Base-by-base conservation (phyloP, 2,329 filamentous ascomycete species). In the Dryadomyces quercivorus region DNA sequence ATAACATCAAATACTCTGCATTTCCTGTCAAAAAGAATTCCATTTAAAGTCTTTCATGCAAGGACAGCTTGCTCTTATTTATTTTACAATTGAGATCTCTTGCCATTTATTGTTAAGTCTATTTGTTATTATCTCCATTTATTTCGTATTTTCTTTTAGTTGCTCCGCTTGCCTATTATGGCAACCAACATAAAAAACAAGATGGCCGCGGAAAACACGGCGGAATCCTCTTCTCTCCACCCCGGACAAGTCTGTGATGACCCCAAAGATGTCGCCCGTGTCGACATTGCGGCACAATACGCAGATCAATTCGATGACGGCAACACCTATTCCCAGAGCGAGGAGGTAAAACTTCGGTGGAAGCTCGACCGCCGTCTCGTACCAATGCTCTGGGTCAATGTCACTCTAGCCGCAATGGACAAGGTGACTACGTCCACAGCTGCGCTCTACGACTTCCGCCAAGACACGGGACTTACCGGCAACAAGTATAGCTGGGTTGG, bases 331-430 rank as follows among this genome's bases (percentile, higher is more conserved):
- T 61, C 62, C 1, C 43, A 47, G 1, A 56, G 60, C 43, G 65
- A 60, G 31, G 61, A 61, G 47, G 50, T 34, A 18, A 51, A 58
- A 21, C 60, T 72, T 34, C 59, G 69, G 44, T 70, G 70, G 64
- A 72, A 72, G 60, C 60, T 72, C n/a, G 70, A 73, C 59, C 51
- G 67, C 15, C 64, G 67, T 26, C 62, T 72, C 8, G 64, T 73
- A 8, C 70, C 70, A 0, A 63, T 70, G 26, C 62, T 72, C 9
- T 69, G 66, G 64, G 63, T 64, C 55, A 65, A 64, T 51, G 58
- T 63, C 3, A 63, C 61, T 2, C 50, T 63, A 1, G 60, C 56
- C 5, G 64, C 65, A 10, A 64, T 64, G 60, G 64, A 67, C 58
- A 67, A 67, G 56, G 63, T 67, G 31, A 65, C 61, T 2, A 64